Evolutionary conservation across 305 asterid genomes (phyloP), one percentile per base, ranked within the genome.

Genomic region (Euphrasia arctica): DNA sequence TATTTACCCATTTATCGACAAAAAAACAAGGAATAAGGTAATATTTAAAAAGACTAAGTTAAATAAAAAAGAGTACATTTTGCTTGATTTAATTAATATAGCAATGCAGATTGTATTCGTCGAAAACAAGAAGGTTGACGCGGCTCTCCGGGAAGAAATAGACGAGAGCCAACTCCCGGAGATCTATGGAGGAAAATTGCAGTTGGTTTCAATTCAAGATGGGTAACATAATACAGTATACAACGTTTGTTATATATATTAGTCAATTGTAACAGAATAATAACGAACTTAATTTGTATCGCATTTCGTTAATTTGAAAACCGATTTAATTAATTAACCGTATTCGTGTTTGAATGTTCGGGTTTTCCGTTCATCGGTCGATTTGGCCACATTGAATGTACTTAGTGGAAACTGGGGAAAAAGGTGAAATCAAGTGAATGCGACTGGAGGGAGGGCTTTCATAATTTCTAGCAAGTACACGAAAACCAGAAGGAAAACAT

Each of bases 141-240:
- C 72, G 4, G 77, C 92, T 55, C 79, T 91, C 9, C 80, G 73
- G 34, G 86, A 86, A 70, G 88, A 85, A 63, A 82, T 88, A 36
- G 94, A 89, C 49, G 84, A 85, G 47, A 74, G 77, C 70, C 95
- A 86, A 60, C 88, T 89, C 60, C 98, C 95, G 29, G 85, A 91
- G 49, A 73, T 78, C 29, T 91, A 89, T 70, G 96, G 98, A 22
- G 98, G 98, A 66, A 80, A 76, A 75, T 36, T 89, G 77, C 68
- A 88, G 47, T 68, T 89, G 47, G 66, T 86, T 59, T 95, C 94
- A 7, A 77, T 86, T 66, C 94, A 89, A 50, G 89, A 87, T 60
- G 80, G 60, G 60, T 78, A 73, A 18, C 22, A 18, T 18, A 18
- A 18, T 18, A 18, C 22, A 18, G 22, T 18, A 18, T 18, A 18